These are phyloP conservation scores for Glaciozyma antarctica DNA, from an alignment of 768 basidiomycete genomes.

Conservation along the genomic window DNA sequence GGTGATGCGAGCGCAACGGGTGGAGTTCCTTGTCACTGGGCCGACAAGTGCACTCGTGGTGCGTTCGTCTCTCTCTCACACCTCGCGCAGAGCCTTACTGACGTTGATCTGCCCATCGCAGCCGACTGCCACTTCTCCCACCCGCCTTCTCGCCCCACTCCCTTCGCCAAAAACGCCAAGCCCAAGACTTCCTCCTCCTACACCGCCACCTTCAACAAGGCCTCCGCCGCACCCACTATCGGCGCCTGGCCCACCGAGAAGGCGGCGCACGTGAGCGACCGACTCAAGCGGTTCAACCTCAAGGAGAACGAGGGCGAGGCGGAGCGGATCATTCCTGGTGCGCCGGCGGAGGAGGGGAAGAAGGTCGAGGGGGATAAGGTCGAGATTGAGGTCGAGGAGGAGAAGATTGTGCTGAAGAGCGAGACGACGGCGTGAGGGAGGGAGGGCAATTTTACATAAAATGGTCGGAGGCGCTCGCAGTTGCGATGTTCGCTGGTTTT, in stretches of 20 bases:
- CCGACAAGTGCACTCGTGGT: slow-evolving; percentile 67
- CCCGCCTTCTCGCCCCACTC: slow-evolving; percentile 46
- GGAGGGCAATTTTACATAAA: too few relatives aligned
- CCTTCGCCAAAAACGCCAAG: slow-evolving; percentile 47
- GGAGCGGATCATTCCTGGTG: slow-evolving; percentile 28
- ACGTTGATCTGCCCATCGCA: slow-evolving; percentile 13
- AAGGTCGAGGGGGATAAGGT: slow-evolving; percentile 4
- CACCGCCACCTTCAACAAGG: slow-evolving; percentile 21
- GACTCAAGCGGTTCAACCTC: slow-evolving; percentile 23
- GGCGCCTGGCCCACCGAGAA: slow-evolving; percentile 25
- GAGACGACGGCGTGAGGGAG: background rate
- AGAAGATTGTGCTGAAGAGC: background rate
- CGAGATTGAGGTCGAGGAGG: slow-evolving; percentile 9
- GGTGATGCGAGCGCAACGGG: slow-evolving; percentile 38
- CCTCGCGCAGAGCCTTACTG: background rate
- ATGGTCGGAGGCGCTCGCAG: too few relatives aligned
- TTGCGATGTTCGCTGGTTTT: too few relatives aligned
- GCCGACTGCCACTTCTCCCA: slow-evolving; percentile 83
- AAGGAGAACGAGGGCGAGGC: background rate
- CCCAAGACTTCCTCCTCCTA: slow-evolving; percentile 5
- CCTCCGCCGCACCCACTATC: background rate
- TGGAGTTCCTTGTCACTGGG: slow-evolving; percentile 62
- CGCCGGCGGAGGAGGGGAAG: background rate
- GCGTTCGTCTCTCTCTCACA: slow-evolving; percentile 16
- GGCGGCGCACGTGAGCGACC: slow-evolving; percentile 22